phyloP scores from a whole-genome alignment of 208 protist species.

The Sergeia podlipaevii region DNA sequence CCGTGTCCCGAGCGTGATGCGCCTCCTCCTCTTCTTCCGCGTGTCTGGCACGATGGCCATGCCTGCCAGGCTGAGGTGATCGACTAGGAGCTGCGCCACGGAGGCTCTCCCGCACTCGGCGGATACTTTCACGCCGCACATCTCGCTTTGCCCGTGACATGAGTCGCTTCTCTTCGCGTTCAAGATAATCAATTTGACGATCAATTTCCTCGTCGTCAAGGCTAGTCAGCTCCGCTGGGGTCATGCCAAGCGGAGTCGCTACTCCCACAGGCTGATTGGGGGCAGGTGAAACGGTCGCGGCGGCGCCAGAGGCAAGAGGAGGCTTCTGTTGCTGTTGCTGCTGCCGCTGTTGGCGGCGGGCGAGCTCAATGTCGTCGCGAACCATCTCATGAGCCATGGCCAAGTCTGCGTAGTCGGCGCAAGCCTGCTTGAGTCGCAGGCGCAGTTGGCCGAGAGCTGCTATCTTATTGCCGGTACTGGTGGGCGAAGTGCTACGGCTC shows the following conservation, averaged over 20 bases:
- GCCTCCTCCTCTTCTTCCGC: background rate
- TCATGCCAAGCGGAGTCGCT: background rate
- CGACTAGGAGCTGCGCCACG: constrained; percentile 13
- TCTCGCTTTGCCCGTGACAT: constrained; percentile 46
- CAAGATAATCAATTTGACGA: constrained; percentile 42
- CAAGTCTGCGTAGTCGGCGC: constrained; percentile 57
- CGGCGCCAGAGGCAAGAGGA: too few relatives aligned
- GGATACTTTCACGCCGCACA: constrained; percentile 54
- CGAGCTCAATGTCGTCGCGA: constrained; percentile 52
- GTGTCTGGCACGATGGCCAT: background rate
- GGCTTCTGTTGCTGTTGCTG: constrained; percentile 2
- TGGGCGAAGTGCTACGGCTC: background rate
- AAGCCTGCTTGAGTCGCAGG: constrained; percentile 25
- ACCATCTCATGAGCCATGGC: constrained; percentile 73
- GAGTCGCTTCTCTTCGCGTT: constrained; percentile 60
- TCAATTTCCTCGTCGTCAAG: constrained; percentile 50
- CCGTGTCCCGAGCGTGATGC: background rate
- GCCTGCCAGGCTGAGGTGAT: constrained; percentile 11
- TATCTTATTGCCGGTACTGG: constrained; percentile 17
- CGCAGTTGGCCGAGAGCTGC: constrained; percentile 24
- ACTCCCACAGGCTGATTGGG: too few relatives aligned
- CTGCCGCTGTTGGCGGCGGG: constrained; percentile 18
- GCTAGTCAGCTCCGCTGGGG: constrained; percentile 8
- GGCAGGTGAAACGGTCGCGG: too few relatives aligned
- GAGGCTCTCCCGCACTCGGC: constrained; percentile 59